Evolutionary conservation across 2,329 filamentous ascomycete species (phyloP).

Genomic region (Amylocarpus encephaloides): DNA sequence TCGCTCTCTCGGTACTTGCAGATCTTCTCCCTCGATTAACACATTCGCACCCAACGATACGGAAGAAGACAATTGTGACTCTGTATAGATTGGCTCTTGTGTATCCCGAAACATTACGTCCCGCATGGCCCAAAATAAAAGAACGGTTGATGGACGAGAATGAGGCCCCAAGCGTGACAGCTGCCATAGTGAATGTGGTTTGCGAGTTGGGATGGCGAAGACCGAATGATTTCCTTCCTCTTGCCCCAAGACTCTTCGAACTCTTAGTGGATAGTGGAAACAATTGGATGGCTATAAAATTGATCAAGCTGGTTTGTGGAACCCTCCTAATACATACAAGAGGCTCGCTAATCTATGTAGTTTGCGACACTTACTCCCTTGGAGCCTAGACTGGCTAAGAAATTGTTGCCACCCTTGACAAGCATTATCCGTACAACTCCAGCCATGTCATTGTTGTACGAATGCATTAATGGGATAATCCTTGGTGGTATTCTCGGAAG

Average conservation of each 20-base stretch:
- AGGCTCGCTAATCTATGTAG: constrained; percentile 37
- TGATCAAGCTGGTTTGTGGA: constrained; percentile 79
- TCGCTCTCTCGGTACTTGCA: constrained; percentile 81
- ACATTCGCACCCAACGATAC: constrained; percentile 76
- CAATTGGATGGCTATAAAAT: constrained; percentile 99
- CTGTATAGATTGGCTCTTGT: constrained; percentile 89
- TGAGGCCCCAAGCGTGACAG: constrained; percentile 89
- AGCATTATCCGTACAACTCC: constrained; percentile 90
- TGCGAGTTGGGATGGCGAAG: constrained; percentile 93
- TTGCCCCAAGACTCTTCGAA: constrained; percentile 88
- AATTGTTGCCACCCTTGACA: constrained; percentile 82
- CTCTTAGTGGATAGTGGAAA: constrained; percentile 86
- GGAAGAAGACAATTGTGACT: constrained; percentile 95
- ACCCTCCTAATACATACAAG: background rate
- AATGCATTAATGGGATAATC: constrained; percentile 98
- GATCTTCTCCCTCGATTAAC: constrained; percentile 81
- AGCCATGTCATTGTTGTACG: constrained; percentile 96
- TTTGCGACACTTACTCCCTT: constrained; percentile 92
- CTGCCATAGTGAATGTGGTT: constrained; percentile 92
- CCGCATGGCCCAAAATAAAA: constrained; percentile 96
- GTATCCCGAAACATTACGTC: constrained; percentile 88
- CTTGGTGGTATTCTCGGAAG: constrained; percentile 89
- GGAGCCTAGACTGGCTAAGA: constrained; percentile 85
- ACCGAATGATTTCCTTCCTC: constrained; percentile 85
- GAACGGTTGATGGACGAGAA: constrained; percentile 83